These are phyloP conservation scores for Debaryomycetaceae sp. DNA, from an alignment of 1,139 yeast genomes.

Conservation along the genomic window DNA sequence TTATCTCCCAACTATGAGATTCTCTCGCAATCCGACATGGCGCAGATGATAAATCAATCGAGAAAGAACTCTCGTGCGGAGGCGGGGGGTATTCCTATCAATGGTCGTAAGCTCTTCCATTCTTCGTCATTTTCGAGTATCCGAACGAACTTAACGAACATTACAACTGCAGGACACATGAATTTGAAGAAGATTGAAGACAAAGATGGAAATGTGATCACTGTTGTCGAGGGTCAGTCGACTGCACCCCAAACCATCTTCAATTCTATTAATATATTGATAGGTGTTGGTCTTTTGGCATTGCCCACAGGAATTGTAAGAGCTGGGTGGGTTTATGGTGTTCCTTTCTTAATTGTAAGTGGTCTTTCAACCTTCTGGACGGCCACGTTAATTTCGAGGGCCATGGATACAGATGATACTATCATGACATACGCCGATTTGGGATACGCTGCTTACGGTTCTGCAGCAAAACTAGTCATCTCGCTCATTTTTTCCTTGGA, in stretches of 20 bases:
- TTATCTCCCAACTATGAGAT: slow-evolving; percentile 29
- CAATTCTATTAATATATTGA: slow-evolving; percentile 45
- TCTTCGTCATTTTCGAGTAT: slow-evolving; percentile 37
- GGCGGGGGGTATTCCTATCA: slow-evolving; percentile 16
- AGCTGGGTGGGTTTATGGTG: slow-evolving; percentile 46
- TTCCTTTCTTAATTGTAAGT: slow-evolving; percentile 36
- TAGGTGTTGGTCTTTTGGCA: slow-evolving; percentile 49
- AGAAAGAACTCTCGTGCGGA: slow-evolving; percentile 22
- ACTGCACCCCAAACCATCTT: slow-evolving; percentile 50
- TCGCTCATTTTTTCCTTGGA: slow-evolving; percentile 44
- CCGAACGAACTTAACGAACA: slow-evolving; percentile 31
- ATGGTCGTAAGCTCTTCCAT: slow-evolving; percentile 16
- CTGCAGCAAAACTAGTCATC: slow-evolving; percentile 39
- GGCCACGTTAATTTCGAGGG: slow-evolving; percentile 36
- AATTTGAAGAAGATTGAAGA: slow-evolving; percentile 66
- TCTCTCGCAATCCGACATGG: slow-evolving; percentile 40
- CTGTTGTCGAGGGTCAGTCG: slow-evolving; percentile 78
- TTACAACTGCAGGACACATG: slow-evolving; percentile 51
- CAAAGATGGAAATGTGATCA: slow-evolving; percentile 67
- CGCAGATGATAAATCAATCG: slow-evolving; percentile 27
- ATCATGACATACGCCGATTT: slow-evolving; percentile 87
- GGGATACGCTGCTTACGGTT: slow-evolving; percentile 69
- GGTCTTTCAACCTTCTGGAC: slow-evolving; percentile 45
- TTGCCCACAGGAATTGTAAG: slow-evolving; percentile 45
- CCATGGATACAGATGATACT: slow-evolving; percentile 69